Evolutionary conservation across 2,329 filamentous ascomycete species (phyloP).

Genomic region (Lizonia empirigonia): DNA sequence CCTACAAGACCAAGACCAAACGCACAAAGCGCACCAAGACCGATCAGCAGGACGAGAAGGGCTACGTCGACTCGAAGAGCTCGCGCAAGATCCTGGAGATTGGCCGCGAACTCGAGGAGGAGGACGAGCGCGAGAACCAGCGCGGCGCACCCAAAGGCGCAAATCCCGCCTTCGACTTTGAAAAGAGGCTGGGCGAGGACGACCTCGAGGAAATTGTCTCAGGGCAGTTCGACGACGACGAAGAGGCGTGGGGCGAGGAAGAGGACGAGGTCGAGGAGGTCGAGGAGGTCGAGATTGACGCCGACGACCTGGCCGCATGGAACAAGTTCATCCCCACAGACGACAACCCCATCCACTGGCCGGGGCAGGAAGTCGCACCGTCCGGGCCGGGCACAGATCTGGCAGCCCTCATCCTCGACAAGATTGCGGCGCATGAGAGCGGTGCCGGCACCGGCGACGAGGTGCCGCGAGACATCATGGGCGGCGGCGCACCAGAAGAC

Average conservation of each 20-base stretch:
- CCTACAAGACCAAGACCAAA: constrained; percentile 73
- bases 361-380: constrained; percentile 56
- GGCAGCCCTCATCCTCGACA: constrained; percentile 89
- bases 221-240: constrained; percentile 56
- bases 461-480: constrained; percentile 53
- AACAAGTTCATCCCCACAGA: constrained; percentile 83
- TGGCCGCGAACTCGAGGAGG: constrained; percentile 84
- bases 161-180: constrained; percentile 77
- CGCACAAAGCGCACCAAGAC: constrained; percentile 62
- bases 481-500: constrained; percentile 70
- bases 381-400: constrained; percentile 69
- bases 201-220: constrained; percentile 54
- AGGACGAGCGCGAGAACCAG: constrained; percentile 66
- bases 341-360: constrained; percentile 75
- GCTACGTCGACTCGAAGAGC: constrained; percentile 86
- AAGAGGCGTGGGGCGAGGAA: constrained; percentile 75
- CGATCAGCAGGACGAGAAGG: constrained; percentile 64
- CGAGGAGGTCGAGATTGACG: constrained; percentile 77
- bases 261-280: constrained; percentile 76
- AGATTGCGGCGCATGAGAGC: constrained; percentile 90
- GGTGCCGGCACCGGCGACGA: constrained; percentile 56
- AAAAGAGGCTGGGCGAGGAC: constrained; percentile 70
- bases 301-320: constrained; percentile 86
- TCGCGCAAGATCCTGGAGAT: constrained; percentile 89
- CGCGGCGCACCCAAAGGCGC: constrained; percentile 50